phyloP scores from a whole-genome alignment of 805 yeast genomes.

The Candida berthetii region DNA sequence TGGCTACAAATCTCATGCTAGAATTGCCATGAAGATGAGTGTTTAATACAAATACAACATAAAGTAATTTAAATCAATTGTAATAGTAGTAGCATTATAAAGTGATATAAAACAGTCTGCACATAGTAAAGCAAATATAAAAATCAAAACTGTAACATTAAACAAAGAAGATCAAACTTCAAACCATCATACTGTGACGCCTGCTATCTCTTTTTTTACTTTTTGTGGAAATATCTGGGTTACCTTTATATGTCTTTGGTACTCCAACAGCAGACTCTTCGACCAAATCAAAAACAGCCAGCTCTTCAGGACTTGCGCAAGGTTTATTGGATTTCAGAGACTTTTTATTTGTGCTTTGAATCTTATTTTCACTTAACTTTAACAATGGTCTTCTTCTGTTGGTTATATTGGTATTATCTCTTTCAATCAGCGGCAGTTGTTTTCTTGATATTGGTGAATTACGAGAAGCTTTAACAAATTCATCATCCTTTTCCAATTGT shows the following conservation, averaged over 20 bases:
- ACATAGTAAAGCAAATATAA: background rate
- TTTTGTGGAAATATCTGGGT: constrained; percentile 13
- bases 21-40: constrained; percentile 95
- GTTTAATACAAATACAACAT: constrained; percentile 40
- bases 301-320: constrained; percentile 11
- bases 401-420: constrained; percentile 17
- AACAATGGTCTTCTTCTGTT: constrained; percentile 21
- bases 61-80: no score
- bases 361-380: constrained; percentile 11
- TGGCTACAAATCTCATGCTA: constrained; percentile 75
- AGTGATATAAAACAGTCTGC: background rate
- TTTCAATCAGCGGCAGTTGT: constrained; percentile 9
- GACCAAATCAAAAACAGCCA: constrained; percentile 22
- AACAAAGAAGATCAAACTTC: background rate
- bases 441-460: constrained; percentile 7
- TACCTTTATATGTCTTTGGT: constrained; percentile 20
- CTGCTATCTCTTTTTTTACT: constrained; percentile 11
- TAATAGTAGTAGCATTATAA: background rate
- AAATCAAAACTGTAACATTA: no score
- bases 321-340: constrained; percentile 3
- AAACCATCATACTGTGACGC: constrained; percentile 19
- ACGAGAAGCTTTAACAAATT: constrained; percentile 5
- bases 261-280: constrained; percentile 21
- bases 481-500: constrained; percentile 1
- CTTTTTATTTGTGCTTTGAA: constrained; percentile 5